Evolutionary conservation across 2,329 filamentous ascomycete genomes (phyloP).

Genomic region (Pseudogymnoascus pannorum): DNA sequence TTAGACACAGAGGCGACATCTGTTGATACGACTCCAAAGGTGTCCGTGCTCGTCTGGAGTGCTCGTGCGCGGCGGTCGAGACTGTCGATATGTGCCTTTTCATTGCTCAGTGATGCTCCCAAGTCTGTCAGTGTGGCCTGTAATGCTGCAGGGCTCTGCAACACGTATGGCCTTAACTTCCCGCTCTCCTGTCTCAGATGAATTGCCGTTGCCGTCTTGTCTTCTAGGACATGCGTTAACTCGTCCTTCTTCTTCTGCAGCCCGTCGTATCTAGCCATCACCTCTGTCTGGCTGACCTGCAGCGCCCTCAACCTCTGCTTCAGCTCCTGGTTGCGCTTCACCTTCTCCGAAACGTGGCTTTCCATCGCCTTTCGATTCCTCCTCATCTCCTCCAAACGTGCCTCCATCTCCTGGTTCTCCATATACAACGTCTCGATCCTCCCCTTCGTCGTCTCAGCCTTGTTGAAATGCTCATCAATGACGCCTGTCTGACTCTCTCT

Average conservation of each 20-base stretch:
- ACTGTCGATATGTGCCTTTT: conserved; percentile 78
- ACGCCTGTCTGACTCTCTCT: conserved; percentile 83
- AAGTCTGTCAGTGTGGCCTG: conserved; percentile 78
- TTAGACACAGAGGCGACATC: conserved; percentile 87
- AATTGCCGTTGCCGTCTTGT: conserved; percentile 62
- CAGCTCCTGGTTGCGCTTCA: conserved; percentile 76
- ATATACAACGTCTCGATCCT: conserved; percentile 79
- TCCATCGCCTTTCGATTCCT: conserved; percentile 75
- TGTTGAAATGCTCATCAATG: conserved; percentile 92
- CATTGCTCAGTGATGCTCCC: conserved; percentile 65
- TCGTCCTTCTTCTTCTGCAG: conserved; percentile 73
- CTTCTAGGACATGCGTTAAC: conserved; percentile 64
- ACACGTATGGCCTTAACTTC: conserved; percentile 85
- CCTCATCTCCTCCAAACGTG: conserved; percentile 71
- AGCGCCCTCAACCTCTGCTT: conserved; percentile 77
- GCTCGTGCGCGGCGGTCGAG: conserved; percentile 83
- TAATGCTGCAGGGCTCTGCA: conserved; percentile 77
- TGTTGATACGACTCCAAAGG: conserved; percentile 73
- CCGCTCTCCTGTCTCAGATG: conserved; percentile 74
- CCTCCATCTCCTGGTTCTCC: conserved; percentile 83
- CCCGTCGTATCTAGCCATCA: conserved; percentile 74
- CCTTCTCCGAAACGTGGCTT: conserved; percentile 74
- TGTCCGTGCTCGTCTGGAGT: conserved; percentile 84
- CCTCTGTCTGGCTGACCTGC: conserved; percentile 71
- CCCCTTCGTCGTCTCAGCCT: conserved; percentile 75